These are phyloP conservation scores for Arthrobotrys megalospora DNA, from an alignment of 2,329 filamentous ascomycete genomes.

Conservation along the genomic window DNA sequence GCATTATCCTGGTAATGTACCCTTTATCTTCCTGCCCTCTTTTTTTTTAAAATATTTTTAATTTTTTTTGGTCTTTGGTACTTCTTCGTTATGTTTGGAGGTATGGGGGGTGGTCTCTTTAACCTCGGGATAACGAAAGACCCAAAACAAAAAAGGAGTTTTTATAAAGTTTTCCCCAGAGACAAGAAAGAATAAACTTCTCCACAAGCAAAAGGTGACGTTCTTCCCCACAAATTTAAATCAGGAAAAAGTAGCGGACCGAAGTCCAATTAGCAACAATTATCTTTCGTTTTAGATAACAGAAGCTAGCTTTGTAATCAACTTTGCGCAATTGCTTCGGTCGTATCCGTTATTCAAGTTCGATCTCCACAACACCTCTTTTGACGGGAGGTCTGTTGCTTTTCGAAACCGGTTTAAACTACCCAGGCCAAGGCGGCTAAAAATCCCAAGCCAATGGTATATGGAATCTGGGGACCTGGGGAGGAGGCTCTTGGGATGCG, in stretches of 20 bases:
- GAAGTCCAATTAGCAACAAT: constrained; percentile 8
- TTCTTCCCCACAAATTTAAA: constrained; percentile 19
- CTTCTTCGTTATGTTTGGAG: constrained; percentile 6
- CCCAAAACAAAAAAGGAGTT: constrained; percentile 8
- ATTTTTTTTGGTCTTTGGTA: neutral
- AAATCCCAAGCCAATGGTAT: constrained; percentile 46
- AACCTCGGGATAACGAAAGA: constrained; percentile 31
- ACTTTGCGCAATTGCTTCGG: neutral
- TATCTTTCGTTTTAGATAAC: neutral
- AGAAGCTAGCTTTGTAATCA: constrained; percentile 6
- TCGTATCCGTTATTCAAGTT: neutral
- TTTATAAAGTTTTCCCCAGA: constrained; percentile 22
- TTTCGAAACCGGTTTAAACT: constrained; percentile 48
- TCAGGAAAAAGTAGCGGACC: constrained; percentile 2
- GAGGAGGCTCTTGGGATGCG: constrained; percentile 18
- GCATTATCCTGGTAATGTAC: neutral
- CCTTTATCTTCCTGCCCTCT: neutral
- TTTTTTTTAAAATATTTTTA: neutral
- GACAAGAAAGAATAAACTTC: constrained; percentile 9
- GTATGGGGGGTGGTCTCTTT: constrained; percentile 9
- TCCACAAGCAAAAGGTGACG: constrained; percentile 1
- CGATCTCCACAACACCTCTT: constrained; percentile 15
- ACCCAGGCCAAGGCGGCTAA: constrained; percentile 51
- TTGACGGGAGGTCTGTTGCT: constrained; percentile 32
- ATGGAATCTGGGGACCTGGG: constrained; percentile 3